Evolutionary conservation across 176 grass and related monocot genomes (phyloP), one percentile per base, ranked within the genome.

Genomic region (Panicum miliaceum): DNA sequence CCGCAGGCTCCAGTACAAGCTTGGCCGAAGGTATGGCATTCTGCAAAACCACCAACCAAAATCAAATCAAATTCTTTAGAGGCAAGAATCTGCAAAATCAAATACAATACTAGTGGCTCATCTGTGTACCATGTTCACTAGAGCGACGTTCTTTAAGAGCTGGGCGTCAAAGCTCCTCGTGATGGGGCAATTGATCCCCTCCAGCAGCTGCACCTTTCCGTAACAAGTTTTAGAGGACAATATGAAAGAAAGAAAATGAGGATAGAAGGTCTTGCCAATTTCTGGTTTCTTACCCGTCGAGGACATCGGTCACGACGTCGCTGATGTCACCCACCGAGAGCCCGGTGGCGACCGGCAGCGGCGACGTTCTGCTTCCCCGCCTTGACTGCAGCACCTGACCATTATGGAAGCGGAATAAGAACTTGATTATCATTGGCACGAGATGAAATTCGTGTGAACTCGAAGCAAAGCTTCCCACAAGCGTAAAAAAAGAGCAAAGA

Each of bases 291-390:
- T 73, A 80, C 90, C 80, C 80, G 56, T 84, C 80, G 40, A 63
- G 22, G 29, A 65, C 88, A 10, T 57, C 41, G 65, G 66, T 12
- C 11, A 75, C 75, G 2, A 92, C 35, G 58, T 97, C 94, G 52
- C 95, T 90, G 75, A 97, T 97, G 18, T 97, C n/a, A n/a, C n/a
- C n/a, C 90, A 29, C 81, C 90, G 2, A 94, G 85, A 5, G 71
- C 90, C 65, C 58, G 63, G 43, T 92, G 67, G 1, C 67, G 81
- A 53, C 73, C 85, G 11, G 27, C 88, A 14, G 68, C 73, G n/a
- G 70, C 62, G 22, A 5, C 69, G 57, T 97, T 93, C 75, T 92
- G 82, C 78, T 91, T 97, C 16, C 79, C 81, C 0, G 58, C 54
- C 14, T 37, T 62, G 13, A 57, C 61, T 15, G 75, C 86, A 18